phyloP scores from a whole-genome alignment of 805 yeast species.

The Yueomyces sinensis region DNA sequence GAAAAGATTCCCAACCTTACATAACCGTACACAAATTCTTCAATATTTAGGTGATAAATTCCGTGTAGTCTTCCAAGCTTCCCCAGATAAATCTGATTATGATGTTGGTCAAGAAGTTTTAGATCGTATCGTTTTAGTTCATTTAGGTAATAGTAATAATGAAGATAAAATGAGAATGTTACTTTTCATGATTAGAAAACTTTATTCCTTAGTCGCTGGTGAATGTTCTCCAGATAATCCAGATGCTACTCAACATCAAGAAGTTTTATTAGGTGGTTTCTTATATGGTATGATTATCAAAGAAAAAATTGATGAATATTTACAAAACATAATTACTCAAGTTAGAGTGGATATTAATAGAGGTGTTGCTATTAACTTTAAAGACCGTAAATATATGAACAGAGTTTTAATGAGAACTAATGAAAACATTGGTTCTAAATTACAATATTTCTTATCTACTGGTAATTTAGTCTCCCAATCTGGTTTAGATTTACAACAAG shows the following conservation, averaged over 20 bases:
- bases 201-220: constrained; percentile 90
- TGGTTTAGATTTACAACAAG: constrained; percentile 95
- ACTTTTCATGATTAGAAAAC: constrained; percentile 88
- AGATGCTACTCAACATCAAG: constrained; percentile 98
- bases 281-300: constrained; percentile 92
- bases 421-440: constrained; percentile 88
- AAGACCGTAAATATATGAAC: constrained; percentile 70
- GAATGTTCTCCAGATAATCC: constrained; percentile 97
- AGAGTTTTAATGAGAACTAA: constrained; percentile 68
- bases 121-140: constrained; percentile 77
- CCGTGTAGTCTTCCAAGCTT: constrained; percentile 81
- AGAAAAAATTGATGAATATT: constrained; percentile 90
- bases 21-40: constrained; percentile 77
- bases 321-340: constrained; percentile 59
- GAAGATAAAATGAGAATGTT: constrained; percentile 78
- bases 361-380: constrained; percentile 69
- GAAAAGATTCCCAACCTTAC: constrained; percentile 47
- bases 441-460: constrained; percentile 89
- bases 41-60: constrained; percentile 93
- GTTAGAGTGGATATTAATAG: constrained; percentile 71
- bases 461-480: constrained; percentile 96
- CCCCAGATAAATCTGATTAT: constrained; percentile 76
- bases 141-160: constrained; percentile 43
- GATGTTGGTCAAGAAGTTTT: constrained; percentile 85
- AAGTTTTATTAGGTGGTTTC: constrained; percentile 89